phyloP scores from a whole-genome alignment of 441 rosid genomes.

The Manihot esculenta region DNA sequence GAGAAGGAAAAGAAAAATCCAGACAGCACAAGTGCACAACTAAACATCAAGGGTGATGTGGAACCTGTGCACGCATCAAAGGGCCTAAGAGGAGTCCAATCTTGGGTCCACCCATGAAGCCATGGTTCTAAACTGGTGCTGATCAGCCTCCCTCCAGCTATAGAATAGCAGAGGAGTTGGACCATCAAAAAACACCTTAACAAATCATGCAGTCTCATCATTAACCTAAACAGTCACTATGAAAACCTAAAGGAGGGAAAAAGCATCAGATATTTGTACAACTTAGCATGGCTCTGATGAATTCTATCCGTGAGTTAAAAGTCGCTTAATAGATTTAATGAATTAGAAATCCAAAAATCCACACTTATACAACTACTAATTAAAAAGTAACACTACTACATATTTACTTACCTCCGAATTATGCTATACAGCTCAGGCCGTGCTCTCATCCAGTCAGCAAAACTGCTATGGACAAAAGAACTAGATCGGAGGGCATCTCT shows the following conservation, averaged over 20 bases:
- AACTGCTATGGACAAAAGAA: slow-evolving; percentile 74
- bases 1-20: not conserved
- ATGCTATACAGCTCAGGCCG: slow-evolving; percentile 99
- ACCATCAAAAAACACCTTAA: slow-evolving; percentile 15
- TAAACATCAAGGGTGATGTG: too few species aligned
- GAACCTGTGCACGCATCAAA: too few species aligned
- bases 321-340: not conserved
- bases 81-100: not conserved
- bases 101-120: slow-evolving; percentile 6
- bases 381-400: not conserved
- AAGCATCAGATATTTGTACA: not conserved
- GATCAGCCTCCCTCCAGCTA: not conserved
- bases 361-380: slow-evolving; percentile 1
- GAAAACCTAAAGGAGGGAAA: slow-evolving; percentile 13
- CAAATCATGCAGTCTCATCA: slow-evolving; percentile 2
- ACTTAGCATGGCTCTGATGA: not conserved
- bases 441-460: slow-evolving; percentile 99
- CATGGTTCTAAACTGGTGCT: not conserved
- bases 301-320: slow-evolving; percentile 6
- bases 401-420: slow-evolving; percentile 72
- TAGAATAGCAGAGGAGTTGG: slow-evolving; percentile 16
- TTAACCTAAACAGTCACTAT: slow-evolving; percentile 3
- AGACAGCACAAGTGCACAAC: not conserved
- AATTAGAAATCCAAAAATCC: slow-evolving; percentile 7
- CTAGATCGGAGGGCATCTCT: slow-evolving; percentile 79